A percentile compares a stretch with the other conserved stretches of the same genome.
These are phyloP conservation scores for Penicillium robsamsonii DNA, from an alignment of 495 filamentous ascomycete genomes.

Conservation along the genomic window DNA sequence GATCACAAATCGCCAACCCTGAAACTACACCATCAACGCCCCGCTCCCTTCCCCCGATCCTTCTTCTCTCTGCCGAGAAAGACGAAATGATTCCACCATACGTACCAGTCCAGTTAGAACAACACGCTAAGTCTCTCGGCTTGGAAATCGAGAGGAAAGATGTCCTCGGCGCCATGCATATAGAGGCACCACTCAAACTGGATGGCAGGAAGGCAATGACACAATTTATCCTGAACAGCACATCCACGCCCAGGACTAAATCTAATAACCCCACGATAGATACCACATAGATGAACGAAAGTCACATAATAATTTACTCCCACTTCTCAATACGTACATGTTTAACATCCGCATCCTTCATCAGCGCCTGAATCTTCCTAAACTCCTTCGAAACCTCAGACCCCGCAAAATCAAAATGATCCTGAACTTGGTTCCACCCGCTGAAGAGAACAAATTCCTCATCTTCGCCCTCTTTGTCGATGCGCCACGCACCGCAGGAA, in stretches of 20 bases:
- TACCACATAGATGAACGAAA: background rate
- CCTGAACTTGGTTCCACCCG: background rate
- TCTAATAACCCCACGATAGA: background rate
- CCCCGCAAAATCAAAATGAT: slow-evolving; percentile 42
- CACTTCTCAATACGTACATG: slow-evolving; percentile 32
- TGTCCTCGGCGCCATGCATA: slow-evolving; percentile 53
- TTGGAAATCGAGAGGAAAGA: slow-evolving; percentile 32
- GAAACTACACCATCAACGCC: background rate
- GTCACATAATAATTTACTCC: slow-evolving; percentile 11
- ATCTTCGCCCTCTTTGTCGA: slow-evolving; percentile 1
- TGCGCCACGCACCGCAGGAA: slow-evolving; percentile 3
- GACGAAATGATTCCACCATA: slow-evolving; percentile 68
- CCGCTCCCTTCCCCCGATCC: slow-evolving; percentile 36
- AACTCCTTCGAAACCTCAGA: slow-evolving; percentile 40
- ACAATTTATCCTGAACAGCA: slow-evolving; percentile 24
- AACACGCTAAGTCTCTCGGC: slow-evolving; percentile 28
- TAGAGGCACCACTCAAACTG: slow-evolving; percentile 40
- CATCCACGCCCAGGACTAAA: background rate
- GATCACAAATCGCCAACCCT: background rate
- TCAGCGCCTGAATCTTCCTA: slow-evolving; percentile 22
- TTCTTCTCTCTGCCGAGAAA: slow-evolving; percentile 60
- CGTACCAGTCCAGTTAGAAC: slow-evolving; percentile 51
- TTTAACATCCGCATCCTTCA: slow-evolving; percentile 43
- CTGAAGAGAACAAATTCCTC: slow-evolving; percentile 9
- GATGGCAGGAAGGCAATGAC: slow-evolving; percentile 46